phyloP scores from a whole-genome alignment of 2,329 filamentous ascomycete genomes.

The Bimuria novae-zelandiae region DNA sequence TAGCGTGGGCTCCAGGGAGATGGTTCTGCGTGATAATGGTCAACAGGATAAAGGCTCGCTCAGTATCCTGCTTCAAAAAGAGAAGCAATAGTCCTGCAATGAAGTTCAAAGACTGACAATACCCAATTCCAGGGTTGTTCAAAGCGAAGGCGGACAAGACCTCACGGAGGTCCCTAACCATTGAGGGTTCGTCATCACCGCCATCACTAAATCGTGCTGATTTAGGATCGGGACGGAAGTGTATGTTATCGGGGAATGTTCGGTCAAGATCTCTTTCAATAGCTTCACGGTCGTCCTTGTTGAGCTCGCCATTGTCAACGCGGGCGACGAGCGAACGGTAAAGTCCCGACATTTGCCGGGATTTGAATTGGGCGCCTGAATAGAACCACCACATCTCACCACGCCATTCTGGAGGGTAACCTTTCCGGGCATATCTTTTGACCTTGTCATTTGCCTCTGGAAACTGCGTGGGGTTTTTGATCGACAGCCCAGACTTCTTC shows the following conservation, averaged over 20 bases:
- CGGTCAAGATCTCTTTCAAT: slow-evolving; percentile 93
- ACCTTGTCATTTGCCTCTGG: slow-evolving; percentile 80
- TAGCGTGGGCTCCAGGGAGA: slow-evolving; percentile 88
- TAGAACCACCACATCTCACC: slow-evolving; percentile 99
- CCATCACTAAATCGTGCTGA: slow-evolving; percentile 23
- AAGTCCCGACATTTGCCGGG: slow-evolving; percentile 67
- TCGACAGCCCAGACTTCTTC: slow-evolving; percentile 74
- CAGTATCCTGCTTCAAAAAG: slow-evolving; percentile 80
- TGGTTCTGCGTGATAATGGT: slow-evolving; percentile 90
- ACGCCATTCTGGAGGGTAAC: slow-evolving; percentile 90
- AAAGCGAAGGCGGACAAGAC: slow-evolving; percentile 89
- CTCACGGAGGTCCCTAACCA: slow-evolving; percentile 79
- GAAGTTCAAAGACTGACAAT: slow-evolving; percentile 96
- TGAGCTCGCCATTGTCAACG: slow-evolving; percentile 66
- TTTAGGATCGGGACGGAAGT: slow-evolving; percentile 72
- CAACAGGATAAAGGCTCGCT: slow-evolving; percentile 90
- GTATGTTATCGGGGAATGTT: slow-evolving; percentile 92
- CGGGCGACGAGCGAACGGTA: slow-evolving; percentile 73
- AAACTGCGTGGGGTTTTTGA: slow-evolving; percentile 73
- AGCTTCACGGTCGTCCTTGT: slow-evolving; percentile 77
- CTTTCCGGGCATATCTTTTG: slow-evolving; percentile 89
- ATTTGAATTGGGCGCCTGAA: slow-evolving; percentile 79
- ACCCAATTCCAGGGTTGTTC: slow-evolving; percentile 89
- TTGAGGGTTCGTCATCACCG: slow-evolving; percentile 66
- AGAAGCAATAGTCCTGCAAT: slow-evolving; percentile 86